phyloP scores from a whole-genome alignment of 257 asterid genomes.

The Plantago major region DNA sequence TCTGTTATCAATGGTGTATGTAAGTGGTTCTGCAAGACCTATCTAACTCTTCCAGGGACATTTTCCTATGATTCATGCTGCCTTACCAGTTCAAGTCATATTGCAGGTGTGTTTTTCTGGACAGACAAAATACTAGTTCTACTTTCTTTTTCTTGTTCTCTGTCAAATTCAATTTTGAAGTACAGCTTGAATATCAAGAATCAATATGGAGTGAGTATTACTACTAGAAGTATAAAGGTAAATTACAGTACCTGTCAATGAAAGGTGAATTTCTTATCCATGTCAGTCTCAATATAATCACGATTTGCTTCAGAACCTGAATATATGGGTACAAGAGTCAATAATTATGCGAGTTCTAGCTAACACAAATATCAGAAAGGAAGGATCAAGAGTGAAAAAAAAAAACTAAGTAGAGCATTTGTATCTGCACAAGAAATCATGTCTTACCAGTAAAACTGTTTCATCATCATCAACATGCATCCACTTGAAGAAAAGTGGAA shows the following conservation, averaged over 20 bases:
- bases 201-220: too few species aligned
- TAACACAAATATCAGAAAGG: not conserved
- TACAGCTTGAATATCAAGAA: too few species aligned
- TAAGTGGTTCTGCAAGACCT: not conserved
- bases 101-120: too few species aligned
- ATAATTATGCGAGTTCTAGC: too few species aligned
- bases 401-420: not conserved
- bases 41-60: not conserved
- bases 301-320: conserved; percentile 74
- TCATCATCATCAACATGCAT: conserved; percentile 89
- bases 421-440: conserved; percentile 13
- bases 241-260: conserved; percentile 47
- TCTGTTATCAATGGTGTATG: not conserved
- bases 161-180: too few species aligned
- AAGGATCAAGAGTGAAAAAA: conserved; percentile 1
- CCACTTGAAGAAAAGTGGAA: conserved; percentile 90
- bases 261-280: conserved; percentile 83
- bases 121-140: too few species aligned
- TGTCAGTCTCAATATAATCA: conserved; percentile 55
- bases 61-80: not conserved
- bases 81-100: not conserved
- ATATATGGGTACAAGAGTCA: not conserved
- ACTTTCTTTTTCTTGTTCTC: too few species aligned
- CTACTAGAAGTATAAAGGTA: too few species aligned
- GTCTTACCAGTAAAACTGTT: conserved; percentile 72